phyloP scores from a whole-genome alignment of 495 filamentous ascomycete genomes.

The Aspergillus hancockii region DNA sequence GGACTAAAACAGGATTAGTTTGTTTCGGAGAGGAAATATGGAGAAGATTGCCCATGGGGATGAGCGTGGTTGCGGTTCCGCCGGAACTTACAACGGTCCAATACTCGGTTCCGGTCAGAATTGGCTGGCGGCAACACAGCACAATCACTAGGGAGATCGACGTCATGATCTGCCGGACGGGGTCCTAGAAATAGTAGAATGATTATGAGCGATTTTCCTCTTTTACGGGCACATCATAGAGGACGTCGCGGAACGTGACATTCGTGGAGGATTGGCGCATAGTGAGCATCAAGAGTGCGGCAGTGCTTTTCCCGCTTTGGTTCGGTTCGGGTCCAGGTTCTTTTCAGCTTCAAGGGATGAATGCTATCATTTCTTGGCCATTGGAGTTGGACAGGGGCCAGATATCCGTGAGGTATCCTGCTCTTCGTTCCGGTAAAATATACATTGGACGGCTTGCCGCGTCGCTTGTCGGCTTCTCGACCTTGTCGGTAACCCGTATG shows the following conservation, averaged over 20 bases:
- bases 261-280: neutral
- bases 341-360: too few relatives aligned
- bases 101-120: neutral
- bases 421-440: too few relatives aligned
- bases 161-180: neutral
- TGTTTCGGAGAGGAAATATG: neutral
- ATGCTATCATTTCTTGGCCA: too few relatives aligned
- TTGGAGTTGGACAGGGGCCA: too few relatives aligned
- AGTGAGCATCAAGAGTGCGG: too few relatives aligned
- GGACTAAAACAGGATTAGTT: neutral
- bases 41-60: neutral
- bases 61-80: neutral
- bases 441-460: neutral
- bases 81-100: neutral
- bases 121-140: neutral
- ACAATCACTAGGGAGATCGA: neutral
- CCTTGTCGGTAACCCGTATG: neutral
- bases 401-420: too few relatives aligned
- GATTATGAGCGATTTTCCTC: neutral
- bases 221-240: neutral
- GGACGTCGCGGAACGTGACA: neutral
- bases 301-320: too few relatives aligned
- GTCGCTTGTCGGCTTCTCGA: neutral
- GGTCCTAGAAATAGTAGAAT: neutral
- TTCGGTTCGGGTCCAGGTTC: too few relatives aligned